These are phyloP conservation scores for Eucommia ulmoides DNA, from an alignment of 257 asterid species.

Conservation along the genomic window DNA sequence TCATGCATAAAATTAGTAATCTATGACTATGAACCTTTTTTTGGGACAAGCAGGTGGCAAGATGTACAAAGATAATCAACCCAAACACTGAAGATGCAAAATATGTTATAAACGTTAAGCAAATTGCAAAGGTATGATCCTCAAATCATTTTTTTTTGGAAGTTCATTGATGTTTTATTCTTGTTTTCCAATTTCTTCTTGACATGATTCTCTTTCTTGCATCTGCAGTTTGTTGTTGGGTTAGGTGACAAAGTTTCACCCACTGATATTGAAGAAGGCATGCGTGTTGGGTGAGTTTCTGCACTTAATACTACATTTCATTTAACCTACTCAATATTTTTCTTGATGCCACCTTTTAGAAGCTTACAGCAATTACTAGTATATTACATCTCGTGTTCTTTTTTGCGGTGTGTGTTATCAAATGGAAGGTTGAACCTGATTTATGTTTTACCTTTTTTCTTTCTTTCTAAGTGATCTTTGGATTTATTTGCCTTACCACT, in stretches of 20 bases:
- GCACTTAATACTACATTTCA: too few species aligned
- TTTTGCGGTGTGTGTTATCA: too few species aligned
- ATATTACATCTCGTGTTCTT: too few species aligned
- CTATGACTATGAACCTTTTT: too few species aligned
- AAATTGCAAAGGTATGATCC: slow-evolving; percentile 48
- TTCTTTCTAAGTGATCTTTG: too few species aligned
- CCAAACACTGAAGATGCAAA: slow-evolving; percentile 89
- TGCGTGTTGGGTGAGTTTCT: slow-evolving; percentile 88
- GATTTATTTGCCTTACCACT: too few species aligned
- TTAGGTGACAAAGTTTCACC: slow-evolving; percentile 96
- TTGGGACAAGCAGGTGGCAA: slow-evolving; percentile 75
- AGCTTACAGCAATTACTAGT: too few species aligned
- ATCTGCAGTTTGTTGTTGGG: slow-evolving; percentile 84
- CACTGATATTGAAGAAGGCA: slow-evolving; percentile 96
- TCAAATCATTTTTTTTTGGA: not conserved
- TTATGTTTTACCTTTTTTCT: too few species aligned
- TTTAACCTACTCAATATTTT: too few species aligned
- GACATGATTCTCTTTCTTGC: not conserved
- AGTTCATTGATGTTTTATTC: not conserved
- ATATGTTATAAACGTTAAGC: slow-evolving; percentile 74
- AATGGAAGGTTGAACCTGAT: too few species aligned
- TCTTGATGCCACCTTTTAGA: too few species aligned
- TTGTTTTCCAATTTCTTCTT: not conserved
- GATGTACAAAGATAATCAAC: slow-evolving; percentile 83
- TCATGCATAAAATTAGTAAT: too few species aligned